Conservation (phyloP, 1,284 basidiomycete genomes). For the Austropuccinia psidii region DNA sequence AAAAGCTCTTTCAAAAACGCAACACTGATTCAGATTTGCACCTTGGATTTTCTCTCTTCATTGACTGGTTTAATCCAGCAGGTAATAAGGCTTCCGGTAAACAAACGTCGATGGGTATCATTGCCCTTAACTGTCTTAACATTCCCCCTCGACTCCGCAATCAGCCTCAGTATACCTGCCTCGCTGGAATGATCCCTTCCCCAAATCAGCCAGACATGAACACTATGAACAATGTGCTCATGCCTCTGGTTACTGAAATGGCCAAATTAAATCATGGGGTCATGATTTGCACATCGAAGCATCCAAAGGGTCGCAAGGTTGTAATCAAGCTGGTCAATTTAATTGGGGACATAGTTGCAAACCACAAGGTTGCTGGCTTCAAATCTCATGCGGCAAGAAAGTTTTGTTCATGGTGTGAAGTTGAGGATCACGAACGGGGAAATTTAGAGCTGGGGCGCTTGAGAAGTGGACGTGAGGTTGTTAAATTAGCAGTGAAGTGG, state of each 20-base stretch:
- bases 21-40: no score
- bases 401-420: background rate
- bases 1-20: no score
- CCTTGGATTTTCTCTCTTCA: background rate
- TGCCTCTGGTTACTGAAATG: no score
- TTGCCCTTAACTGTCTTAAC: constrained; percentile 15
- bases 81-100: constrained; percentile 32
- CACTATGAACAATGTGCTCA: no score
- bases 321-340: background rate
- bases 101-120: constrained; percentile 14
- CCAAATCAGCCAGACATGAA: background rate
- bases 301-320: background rate
- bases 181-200: constrained; percentile 18
- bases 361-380: constrained; percentile 1
- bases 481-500: background rate
- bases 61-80: constrained; percentile 32
- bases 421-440: no score
- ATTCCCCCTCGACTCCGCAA: background rate
- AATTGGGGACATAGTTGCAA: background rate
- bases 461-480: no score
- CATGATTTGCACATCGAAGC: background rate
- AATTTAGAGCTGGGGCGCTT: no score
- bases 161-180: constrained; percentile 11
- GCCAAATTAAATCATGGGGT: background rate
- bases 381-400: background rate